Base-by-base conservation (phyloP, 1,284 basidiomycete genomes). In the Rhodotorula sp. region DNA sequence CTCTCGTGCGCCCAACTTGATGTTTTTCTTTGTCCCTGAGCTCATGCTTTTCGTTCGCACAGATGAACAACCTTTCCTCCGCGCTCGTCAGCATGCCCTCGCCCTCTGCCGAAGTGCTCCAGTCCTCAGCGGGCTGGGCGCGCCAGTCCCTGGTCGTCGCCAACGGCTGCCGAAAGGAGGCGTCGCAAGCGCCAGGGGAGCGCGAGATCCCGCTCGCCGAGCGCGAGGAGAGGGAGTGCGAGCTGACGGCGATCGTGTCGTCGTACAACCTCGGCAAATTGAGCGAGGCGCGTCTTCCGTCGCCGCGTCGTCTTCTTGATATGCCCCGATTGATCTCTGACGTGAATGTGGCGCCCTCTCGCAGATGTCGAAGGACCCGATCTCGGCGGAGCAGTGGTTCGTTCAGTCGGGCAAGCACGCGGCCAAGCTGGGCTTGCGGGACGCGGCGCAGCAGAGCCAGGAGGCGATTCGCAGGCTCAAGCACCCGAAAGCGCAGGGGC, bases 41-140 rank as follows among this genome's bases (percentile, higher is more conserved):
- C 57, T 44, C 13, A 34, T 44, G 0, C 3, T 4, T 19, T 17
- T n/a, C 1, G 2, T 19, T 55, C 4, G 0, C 42, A 34, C 61
- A 73, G 72, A 76, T 76, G 74, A 76, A 76, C 66, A 76, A 76
- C 66, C 66, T 76, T 25, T 68, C 74, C 7, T 76, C 74, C 5
- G 57, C 73, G 7, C 65, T 74, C 55, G 73, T 76, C 46, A 34
- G 68, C 14, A 68, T 66, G 1, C 58, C 72, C 21, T 66, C 66
- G 12, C 70, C 75, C 45, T 54, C 63, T 8, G 16, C 54, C 12
- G 19, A 34, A 3, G 41, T 53, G 21, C 67, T 74, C 59, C 67
- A 74, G 16, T 52, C 66, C 17, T 64, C 73, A 1, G 65, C 73
- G 2, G 71, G 69, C 1, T 76, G 75, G 75, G 68, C 73, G 7